phyloP scores from a whole-genome alignment of 75 land plant species.

The Azolla pinnata region DNA sequence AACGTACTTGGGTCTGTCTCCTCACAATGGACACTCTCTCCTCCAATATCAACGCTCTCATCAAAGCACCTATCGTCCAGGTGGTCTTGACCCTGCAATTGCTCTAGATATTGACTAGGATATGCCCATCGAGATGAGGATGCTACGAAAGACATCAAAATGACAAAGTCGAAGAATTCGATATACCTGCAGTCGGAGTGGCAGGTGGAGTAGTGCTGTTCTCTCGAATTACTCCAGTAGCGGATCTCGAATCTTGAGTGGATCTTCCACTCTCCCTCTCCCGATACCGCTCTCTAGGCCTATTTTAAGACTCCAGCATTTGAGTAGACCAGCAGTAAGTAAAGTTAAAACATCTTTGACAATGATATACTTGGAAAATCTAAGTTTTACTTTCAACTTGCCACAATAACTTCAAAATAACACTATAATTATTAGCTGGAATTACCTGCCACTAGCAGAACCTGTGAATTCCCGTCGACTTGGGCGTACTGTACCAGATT shows the following conservation, averaged over 20 bases:
- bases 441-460: conserved; percentile 41
- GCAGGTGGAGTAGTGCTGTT: conserved; percentile 35
- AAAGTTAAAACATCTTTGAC: no score
- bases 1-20: conserved; percentile 43
- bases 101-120: conserved; percentile 36
- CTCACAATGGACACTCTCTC: conserved; percentile 52
- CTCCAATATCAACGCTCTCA: conserved; percentile 44
- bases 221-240: conserved; percentile 32
- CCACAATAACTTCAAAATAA: neutral
- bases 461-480: conserved; percentile 72
- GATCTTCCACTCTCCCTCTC: conserved; percentile 60
- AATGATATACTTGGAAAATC: no score
- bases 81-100: conserved; percentile 52
- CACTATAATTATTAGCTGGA: neutral
- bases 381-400: no score
- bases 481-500: conserved; percentile 49
- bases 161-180: neutral
- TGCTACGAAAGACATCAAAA: neutral
- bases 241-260: conserved; percentile 38
- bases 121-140: conserved; percentile 34
- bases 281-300: conserved; percentile 71
- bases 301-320: no score
- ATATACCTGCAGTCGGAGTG: conserved; percentile 27
- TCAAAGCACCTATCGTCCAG: conserved; percentile 52
- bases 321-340: no score